Percentiles rank a stretch among this genome's conserved stretches.
Conservation (phyloP, 2,329 filamentous ascomycete genomes). For the Bipolaris gigantea region DNA sequence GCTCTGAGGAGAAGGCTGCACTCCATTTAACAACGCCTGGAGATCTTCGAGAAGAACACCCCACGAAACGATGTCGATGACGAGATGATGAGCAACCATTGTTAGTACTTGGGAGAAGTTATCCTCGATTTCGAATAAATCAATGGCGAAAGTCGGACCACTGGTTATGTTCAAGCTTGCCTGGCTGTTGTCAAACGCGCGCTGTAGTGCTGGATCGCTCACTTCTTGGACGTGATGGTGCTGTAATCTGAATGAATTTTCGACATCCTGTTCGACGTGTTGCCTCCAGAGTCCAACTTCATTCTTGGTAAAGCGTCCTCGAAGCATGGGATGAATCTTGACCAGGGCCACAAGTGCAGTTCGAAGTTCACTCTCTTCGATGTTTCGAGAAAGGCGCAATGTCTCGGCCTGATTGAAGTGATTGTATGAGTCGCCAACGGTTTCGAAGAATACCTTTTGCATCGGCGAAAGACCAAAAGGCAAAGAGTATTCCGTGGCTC, state of each 20-base stretch:
- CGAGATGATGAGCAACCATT: conserved; percentile 44
- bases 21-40: conserved; percentile 37
- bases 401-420: conserved; percentile 42
- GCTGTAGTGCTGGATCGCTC: conserved; percentile 18
- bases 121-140: conserved; percentile 46
- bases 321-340: conserved; percentile 46
- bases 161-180: conserved; percentile 36
- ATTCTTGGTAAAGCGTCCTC: conserved; percentile 42
- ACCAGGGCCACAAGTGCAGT: conserved; percentile 39
- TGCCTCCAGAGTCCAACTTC: conserved; percentile 39
- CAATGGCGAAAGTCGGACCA: conserved; percentile 48
- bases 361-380: conserved; percentile 30
- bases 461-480: conserved; percentile 38
- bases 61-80: conserved; percentile 47
- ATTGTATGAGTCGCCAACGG: conserved; percentile 29
- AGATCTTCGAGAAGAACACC: conserved; percentile 45
- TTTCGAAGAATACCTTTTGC: conserved; percentile 34
- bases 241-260: conserved; percentile 30
- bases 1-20: conserved; percentile 30
- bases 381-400: conserved; percentile 26
- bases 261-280: conserved; percentile 27
- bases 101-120: conserved; percentile 39
- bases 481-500: conserved; percentile 24
- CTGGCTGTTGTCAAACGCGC: conserved; percentile 36
- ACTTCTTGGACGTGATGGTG: conserved; percentile 21